These are phyloP conservation scores for Dovyalis caffra DNA, from an alignment of 345 rosid genomes.

Conservation along the genomic window DNA sequence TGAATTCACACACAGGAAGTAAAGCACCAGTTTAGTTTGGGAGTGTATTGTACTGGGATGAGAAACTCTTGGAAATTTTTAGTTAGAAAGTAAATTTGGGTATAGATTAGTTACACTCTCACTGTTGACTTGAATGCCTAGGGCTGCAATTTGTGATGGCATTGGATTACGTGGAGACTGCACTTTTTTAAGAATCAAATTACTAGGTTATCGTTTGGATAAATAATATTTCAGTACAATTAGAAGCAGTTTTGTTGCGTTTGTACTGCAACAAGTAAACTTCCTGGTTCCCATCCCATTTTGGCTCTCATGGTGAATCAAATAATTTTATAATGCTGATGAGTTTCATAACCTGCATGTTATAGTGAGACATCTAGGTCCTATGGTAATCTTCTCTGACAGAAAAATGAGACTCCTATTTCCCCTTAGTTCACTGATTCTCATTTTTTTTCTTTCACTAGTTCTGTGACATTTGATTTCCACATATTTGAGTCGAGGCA, in stretches of 20 bases:
- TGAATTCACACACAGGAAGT: constrained; percentile 32
- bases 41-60: not conserved
- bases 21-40: not conserved
- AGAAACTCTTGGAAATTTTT: not conserved
- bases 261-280: not conserved
- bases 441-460: too few species aligned
- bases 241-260: not conserved
- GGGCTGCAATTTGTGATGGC: too few species aligned
- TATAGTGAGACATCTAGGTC: not conserved
- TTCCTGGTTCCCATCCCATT: not conserved
- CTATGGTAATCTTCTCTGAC: not conserved
- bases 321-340: not conserved
- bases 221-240: too few species aligned
- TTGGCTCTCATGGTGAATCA: not conserved
- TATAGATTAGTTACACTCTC: not conserved
- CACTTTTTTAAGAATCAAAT: not conserved
- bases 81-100: not conserved
- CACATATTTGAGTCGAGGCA: too few species aligned
- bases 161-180: not conserved
- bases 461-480: not conserved
- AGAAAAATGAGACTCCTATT: not conserved
- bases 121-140: not conserved
- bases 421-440: not conserved
- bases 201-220: not conserved
- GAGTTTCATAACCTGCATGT: too few species aligned